Conservation (phyloP, 495 filamentous ascomycete genomes). For the Chaetomium fimeti region DNA sequence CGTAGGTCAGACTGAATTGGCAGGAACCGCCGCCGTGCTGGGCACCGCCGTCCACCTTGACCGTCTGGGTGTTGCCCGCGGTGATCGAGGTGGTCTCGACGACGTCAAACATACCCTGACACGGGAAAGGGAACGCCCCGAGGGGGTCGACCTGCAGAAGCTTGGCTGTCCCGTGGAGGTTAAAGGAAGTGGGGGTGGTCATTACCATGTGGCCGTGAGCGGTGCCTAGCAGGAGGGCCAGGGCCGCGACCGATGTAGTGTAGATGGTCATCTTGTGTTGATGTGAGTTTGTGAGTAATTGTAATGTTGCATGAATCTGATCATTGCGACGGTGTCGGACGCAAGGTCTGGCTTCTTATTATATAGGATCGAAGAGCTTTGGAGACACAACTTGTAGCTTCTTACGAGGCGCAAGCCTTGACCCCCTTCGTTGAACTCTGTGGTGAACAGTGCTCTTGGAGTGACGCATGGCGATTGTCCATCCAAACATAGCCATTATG, state of each 20-base stretch:
- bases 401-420: not conserved
- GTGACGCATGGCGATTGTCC: not conserved
- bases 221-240: conserved; percentile 15
- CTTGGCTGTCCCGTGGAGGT: conserved; percentile 28
- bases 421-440: not conserved
- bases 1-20: conserved; percentile 77
- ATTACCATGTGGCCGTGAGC: conserved; percentile 30
- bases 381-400: too few species aligned
- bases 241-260: not conserved
- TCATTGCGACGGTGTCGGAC: not conserved
- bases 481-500: not conserved
- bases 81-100: conserved; percentile 41
- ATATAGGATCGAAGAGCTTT: not conserved
- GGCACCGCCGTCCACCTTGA: conserved; percentile 61
- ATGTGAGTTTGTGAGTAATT: not conserved
- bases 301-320: not conserved
- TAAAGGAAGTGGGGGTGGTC: conserved; percentile 41
- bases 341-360: not conserved
- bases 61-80: conserved; percentile 50
- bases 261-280: not conserved
- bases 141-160: conserved; percentile 30
- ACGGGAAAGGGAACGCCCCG: conserved; percentile 76
- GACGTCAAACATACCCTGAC: conserved; percentile 53
- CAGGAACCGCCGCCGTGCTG: conserved; percentile 84
- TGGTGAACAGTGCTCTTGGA: not conserved